Evolutionary conservation across 192 early-diverging fungal species (phyloP), one percentile per base, ranked within the genome.

Genomic region (Coemansia sp.): DNA sequence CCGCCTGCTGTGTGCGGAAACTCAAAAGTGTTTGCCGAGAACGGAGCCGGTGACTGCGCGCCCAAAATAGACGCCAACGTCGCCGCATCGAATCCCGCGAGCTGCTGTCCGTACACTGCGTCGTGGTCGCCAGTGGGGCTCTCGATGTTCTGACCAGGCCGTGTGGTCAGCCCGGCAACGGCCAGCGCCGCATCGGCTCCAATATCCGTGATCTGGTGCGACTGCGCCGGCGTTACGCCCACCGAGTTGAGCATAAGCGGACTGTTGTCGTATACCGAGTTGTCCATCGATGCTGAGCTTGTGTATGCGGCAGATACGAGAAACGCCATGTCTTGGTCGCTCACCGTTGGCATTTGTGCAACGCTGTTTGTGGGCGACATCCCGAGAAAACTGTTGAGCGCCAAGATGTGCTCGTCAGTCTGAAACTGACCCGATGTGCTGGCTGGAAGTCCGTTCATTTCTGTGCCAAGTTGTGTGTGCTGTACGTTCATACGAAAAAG

Each of bases 321-420:
- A 44, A 80, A 62, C 2, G 71, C 71, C 56, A 80, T 71, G 23
- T 62, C 65, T 59, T 72, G 75, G 19, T 63, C 59, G 64, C 47
- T 69, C 14, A 54, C 64, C 37, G 40, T 48, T 5, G 48, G n/a
- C 14, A 42, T 34, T 31, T 54, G 59, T 3, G 66, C 22, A 17
- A 44, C 26, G 2, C 14, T 25, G 22, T 34, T 34, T 49, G 59
- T 26, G 12, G 40, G 51, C 5, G 70, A 50, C 54, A 69, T 65
- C 4, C 64, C 67, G 34, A 80, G 72, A 58, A 80, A 65, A 26
- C 12, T 62, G 57, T 72, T 80, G 17, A 80, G 59, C 10, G 77
- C 71, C 2, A 44, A 37, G 8, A 79, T 66, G 37, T 73, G 50
- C 23, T 72, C 70, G 44, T 78, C 76, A 21, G 56, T 46, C 23